These are phyloP conservation scores for Chalciporus sphaerocephalus DNA, from an alignment of 768 basidiomycete species.

Conservation along the genomic window DNA sequence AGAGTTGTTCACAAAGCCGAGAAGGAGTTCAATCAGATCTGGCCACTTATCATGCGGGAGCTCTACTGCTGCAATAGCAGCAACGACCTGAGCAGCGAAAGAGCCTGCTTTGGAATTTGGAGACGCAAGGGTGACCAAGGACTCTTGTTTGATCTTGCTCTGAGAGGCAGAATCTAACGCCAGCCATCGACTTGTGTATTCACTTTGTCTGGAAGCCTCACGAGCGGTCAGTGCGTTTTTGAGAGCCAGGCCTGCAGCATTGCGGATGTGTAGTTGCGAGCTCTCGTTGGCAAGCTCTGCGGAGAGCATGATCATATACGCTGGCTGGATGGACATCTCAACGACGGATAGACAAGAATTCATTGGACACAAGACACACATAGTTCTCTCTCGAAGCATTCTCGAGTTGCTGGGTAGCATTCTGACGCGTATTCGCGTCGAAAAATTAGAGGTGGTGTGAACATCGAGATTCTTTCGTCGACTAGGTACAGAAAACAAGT, in stretches of 20 bases:
- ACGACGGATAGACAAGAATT: not conserved
- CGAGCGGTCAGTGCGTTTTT: slow-evolving; percentile 92
- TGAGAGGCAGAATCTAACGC: slow-evolving; percentile 63
- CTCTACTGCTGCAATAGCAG: slow-evolving; percentile 92
- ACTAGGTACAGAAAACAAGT: slow-evolving; percentile 23
- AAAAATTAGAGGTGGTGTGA: slow-evolving; percentile 20
- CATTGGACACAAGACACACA: slow-evolving; percentile 46
- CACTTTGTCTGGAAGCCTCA: slow-evolving; percentile 69
- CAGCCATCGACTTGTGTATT: slow-evolving; percentile 79
- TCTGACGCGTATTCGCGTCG: slow-evolving; percentile 90
- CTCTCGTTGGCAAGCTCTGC: slow-evolving; percentile 76
- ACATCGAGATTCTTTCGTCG: slow-evolving; percentile 32
- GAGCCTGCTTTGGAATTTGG: slow-evolving; percentile 66
- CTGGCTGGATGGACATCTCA: slow-evolving; percentile 53
- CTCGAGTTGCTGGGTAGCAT: slow-evolving; percentile 88
- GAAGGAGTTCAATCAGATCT: slow-evolving; percentile 81
- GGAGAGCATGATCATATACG: slow-evolving; percentile 90
- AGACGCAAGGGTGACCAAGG: slow-evolving; percentile 79
- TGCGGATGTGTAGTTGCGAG: slow-evolving; percentile 70
- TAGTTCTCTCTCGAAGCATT: slow-evolving; percentile 83
- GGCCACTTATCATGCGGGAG: slow-evolving; percentile 86
- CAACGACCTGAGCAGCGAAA: slow-evolving; percentile 89
- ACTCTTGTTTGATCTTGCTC: slow-evolving; percentile 81
- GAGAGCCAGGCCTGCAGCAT: slow-evolving; percentile 93
- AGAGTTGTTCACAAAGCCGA: slow-evolving; percentile 80